Conservation (phyloP, 129 eudicot genomes). For the Flaveria bidentis region DNA sequence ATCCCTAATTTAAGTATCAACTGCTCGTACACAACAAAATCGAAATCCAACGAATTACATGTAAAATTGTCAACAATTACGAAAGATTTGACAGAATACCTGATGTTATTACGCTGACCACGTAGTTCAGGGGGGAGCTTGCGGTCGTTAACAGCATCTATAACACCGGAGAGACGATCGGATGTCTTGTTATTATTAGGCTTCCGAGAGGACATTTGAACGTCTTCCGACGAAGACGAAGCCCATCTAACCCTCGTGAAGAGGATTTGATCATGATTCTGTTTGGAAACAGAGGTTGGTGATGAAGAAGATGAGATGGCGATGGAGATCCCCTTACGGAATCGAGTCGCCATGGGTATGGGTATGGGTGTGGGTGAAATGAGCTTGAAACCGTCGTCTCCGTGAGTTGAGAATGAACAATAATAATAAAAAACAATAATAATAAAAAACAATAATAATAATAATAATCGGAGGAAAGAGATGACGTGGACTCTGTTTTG, state of each 20-base stretch:
- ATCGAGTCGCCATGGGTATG: slow-evolving; percentile 43
- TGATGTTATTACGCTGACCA: slow-evolving; percentile 82
- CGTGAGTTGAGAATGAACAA: neutral
- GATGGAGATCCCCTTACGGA: slow-evolving; percentile 23
- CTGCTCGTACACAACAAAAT: too few species aligned
- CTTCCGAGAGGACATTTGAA: slow-evolving; percentile 23
- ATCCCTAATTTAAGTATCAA: too few species aligned
- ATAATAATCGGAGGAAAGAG: neutral
- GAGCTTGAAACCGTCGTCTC: neutral
- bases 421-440: too few species aligned
- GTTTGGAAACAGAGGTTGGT: slow-evolving; percentile 10
- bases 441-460: neutral
- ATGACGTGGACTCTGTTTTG: slow-evolving; percentile 15
- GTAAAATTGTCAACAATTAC: too few species aligned
- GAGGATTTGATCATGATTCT: slow-evolving; percentile 3
- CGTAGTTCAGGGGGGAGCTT: slow-evolving; percentile 93
- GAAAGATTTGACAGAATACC: slow-evolving; percentile 32
- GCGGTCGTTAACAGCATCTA: slow-evolving; percentile 82
- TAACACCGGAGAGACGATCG: slow-evolving; percentile 83
- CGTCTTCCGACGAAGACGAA: slow-evolving; percentile 37
- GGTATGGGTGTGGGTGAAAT: too few species aligned
- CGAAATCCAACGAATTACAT: too few species aligned
- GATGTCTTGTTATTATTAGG: slow-evolving; percentile 39
- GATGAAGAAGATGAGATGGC: slow-evolving; percentile 21
- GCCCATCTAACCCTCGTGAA: slow-evolving; percentile 29